phyloP scores from a whole-genome alignment of 331 rosid genomes.

The Ulmus americana region DNA sequence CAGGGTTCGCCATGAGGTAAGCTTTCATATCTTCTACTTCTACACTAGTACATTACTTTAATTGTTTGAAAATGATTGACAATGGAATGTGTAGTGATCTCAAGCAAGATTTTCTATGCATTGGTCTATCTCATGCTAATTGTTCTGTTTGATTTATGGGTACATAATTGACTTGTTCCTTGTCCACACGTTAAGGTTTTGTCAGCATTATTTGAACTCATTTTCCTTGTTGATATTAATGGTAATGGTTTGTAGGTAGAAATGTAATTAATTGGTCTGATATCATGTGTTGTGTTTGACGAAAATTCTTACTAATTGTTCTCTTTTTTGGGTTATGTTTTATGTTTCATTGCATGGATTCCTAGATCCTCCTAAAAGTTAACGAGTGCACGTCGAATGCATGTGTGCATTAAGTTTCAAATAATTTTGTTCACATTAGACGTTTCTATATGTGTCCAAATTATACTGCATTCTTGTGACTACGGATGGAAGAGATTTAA shows the following conservation, averaged over 20 bases:
- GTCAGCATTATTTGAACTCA: not conserved
- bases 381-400: not conserved
- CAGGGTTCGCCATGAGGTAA: not conserved
- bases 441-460: not conserved
- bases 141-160: not conserved
- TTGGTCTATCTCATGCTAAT: not conserved
- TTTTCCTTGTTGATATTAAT: not conserved
- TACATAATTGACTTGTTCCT: not conserved
- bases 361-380: not conserved
- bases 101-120: not conserved
- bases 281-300: not conserved
- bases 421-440: not conserved
- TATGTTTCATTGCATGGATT: slow-evolving; percentile 2
- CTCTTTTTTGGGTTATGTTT: not conserved
- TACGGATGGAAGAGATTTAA: not conserved
- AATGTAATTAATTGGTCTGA: not conserved
- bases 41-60: not conserved
- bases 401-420: not conserved
- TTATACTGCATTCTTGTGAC: not conserved
- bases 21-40: slow-evolving; percentile 11
- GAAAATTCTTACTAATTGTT: not conserved
- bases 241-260: not conserved
- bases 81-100: not conserved
- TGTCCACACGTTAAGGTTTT: not conserved
- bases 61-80: not conserved